These are phyloP conservation scores for Candida lessepsii DNA, from an alignment of 805 yeast species.

Conservation along the genomic window DNA sequence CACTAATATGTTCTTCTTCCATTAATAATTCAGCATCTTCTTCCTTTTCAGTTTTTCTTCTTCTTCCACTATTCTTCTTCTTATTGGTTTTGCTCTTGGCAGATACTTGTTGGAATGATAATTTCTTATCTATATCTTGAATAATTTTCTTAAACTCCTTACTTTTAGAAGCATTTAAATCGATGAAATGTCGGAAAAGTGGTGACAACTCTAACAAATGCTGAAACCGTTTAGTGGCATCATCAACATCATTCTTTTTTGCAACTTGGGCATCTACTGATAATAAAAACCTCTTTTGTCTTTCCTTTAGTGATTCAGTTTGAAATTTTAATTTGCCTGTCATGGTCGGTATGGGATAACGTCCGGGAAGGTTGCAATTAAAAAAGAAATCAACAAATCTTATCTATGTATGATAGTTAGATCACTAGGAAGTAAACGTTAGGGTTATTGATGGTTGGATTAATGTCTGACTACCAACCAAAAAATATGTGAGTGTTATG, in stretches of 20 bases:
- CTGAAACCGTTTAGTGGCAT: slow-evolving; percentile 74
- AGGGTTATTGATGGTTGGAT: background rate
- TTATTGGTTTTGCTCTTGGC: slow-evolving; percentile 15
- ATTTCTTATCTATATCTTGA: slow-evolving; percentile 53
- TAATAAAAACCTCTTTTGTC: slow-evolving; percentile 50
- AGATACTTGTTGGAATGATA: slow-evolving; percentile 33
- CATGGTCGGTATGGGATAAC: too few relatives aligned
- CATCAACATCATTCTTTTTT: slow-evolving; percentile 50
- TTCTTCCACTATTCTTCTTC: slow-evolving; percentile 37
- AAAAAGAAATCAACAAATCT: too few relatives aligned
- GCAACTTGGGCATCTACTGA: slow-evolving; percentile 58
- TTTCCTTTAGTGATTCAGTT: slow-evolving; percentile 12
- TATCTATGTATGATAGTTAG: too few relatives aligned
- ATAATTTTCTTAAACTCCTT: slow-evolving; percentile 62
- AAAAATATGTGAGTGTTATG: too few relatives aligned
- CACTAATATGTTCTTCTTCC: slow-evolving; percentile 32
- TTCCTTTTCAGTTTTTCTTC: slow-evolving; percentile 72
- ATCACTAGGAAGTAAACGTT: too few relatives aligned
- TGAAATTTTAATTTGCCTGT: slow-evolving; percentile 10
- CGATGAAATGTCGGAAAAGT: slow-evolving; percentile 83
- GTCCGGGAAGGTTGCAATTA: too few relatives aligned
- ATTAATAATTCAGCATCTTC: slow-evolving; percentile 80
- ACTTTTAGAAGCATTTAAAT: slow-evolving; percentile 77
- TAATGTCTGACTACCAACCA: background rate
- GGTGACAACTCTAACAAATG: slow-evolving; percentile 81